Evolutionary conservation across 2,329 filamentous ascomycete genomes (phyloP).

Genomic region (Colletotrichum cuscutae): DNA sequence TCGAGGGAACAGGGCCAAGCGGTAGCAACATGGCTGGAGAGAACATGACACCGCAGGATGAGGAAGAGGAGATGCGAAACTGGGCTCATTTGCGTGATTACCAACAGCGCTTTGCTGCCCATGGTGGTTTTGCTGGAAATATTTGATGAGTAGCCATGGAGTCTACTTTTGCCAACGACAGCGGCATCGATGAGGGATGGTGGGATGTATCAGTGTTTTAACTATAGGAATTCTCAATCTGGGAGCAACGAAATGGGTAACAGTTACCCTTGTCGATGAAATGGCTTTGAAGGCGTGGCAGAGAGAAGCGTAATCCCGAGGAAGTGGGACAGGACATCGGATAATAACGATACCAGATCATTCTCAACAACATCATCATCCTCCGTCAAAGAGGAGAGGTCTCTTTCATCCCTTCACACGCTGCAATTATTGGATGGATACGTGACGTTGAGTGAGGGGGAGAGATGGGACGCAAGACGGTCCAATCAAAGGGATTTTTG

Average conservation of each 20-base stretch:
- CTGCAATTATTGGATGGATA: neutral
- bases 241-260: neutral
- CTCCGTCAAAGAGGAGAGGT: neutral
- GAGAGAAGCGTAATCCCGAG: neutral
- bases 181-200: neutral
- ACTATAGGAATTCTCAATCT: neutral
- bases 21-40: constrained; percentile 38
- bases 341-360: neutral
- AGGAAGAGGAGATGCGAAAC: constrained; percentile 79
- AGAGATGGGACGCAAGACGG: neutral
- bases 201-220: neutral
- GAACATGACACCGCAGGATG: constrained; percentile 65
- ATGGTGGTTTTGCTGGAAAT: constrained; percentile 62
- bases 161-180: neutral
- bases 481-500: neutral
- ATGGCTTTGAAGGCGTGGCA: neutral
- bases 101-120: constrained; percentile 76
- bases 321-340: no score
- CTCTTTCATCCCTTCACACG: neutral
- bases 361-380: neutral
- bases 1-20: constrained; percentile 70
- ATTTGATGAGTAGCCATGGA: neutral
- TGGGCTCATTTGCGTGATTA: constrained; percentile 86
- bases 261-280: neutral
- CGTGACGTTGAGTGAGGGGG: no score